These are phyloP conservation scores for Fagopyrum tataricum DNA, from an alignment of 148 eudicot genomes.

Conservation along the genomic window DNA sequence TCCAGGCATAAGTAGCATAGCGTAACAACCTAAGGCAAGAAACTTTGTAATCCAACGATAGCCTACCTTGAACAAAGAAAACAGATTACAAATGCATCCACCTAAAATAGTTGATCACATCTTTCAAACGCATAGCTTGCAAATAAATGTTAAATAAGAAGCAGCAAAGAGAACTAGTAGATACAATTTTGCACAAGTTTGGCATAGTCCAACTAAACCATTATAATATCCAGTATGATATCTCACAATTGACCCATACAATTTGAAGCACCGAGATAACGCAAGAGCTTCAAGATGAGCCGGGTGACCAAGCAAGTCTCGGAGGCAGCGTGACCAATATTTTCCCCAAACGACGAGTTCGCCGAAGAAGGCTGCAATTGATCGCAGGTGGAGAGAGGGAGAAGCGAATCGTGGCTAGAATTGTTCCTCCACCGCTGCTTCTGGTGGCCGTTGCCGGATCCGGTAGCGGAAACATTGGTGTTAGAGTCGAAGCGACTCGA, in stretches of 20 bases:
- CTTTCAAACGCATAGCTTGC: background rate
- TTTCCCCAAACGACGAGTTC: conserved; percentile 17
- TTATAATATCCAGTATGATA: background rate
- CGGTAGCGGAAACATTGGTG: conserved; percentile 1
- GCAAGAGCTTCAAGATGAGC: conserved; percentile 25
- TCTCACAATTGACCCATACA: background rate
- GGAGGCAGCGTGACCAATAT: conserved; percentile 21
- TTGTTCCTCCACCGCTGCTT: conserved; percentile 35
- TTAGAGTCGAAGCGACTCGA: background rate
- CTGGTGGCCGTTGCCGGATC: background rate
- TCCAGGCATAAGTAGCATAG: conserved; percentile 58
- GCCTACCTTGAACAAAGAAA: conserved; percentile 57
- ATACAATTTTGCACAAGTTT: background rate
- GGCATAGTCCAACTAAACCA: background rate
- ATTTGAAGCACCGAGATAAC: conserved; percentile 22
- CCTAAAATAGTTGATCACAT: background rate
- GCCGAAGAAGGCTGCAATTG: background rate
- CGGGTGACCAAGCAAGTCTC: conserved; percentile 25
- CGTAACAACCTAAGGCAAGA: conserved; percentile 53
- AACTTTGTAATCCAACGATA: conserved; percentile 51
- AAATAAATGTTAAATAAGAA: conserved; percentile 16
- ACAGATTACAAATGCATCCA: conserved; percentile 4
- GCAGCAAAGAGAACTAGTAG: background rate
- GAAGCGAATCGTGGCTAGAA: conserved; percentile 27
- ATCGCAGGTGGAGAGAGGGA: conserved; percentile 9